Percentiles rank a stretch among this genome's conserved stretches.
phyloP scores from a whole-genome alignment of 1,139 yeast species.

The Zygotorulaspora mrakii region DNA sequence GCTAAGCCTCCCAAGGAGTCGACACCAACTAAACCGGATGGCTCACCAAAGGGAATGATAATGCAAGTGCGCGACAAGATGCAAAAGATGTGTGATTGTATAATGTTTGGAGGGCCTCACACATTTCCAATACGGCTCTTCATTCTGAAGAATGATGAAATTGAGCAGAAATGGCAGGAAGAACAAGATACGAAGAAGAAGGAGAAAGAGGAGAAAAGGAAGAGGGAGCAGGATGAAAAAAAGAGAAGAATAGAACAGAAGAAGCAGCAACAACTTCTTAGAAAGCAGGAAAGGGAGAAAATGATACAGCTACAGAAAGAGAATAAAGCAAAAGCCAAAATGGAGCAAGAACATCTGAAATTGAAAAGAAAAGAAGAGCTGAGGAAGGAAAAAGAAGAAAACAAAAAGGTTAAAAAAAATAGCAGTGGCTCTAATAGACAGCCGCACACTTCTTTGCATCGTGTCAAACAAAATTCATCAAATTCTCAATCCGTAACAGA shows the following conservation, averaged over 20 bases:
- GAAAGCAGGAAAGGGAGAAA: constrained; percentile 33
- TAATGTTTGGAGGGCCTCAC: constrained; percentile 78
- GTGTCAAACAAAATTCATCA: constrained; percentile 11
- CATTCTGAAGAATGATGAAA: constrained; percentile 70
- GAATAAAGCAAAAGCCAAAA: constrained; percentile 24
- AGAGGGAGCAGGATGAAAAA: constrained; percentile 39
- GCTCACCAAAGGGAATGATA: constrained; percentile 10
- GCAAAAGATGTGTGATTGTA: constrained; percentile 82
- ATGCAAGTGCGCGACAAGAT: constrained; percentile 67
- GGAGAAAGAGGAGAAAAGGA: constrained; percentile 39
- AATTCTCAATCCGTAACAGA: constrained; percentile 45
- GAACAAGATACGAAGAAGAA: constrained; percentile 39
- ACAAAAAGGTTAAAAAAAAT: constrained; percentile 17
- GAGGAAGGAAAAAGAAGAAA: constrained; percentile 22
- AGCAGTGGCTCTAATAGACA: too few relatives aligned
- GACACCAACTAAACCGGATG: constrained; percentile 6
- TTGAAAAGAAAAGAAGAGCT: constrained; percentile 23
- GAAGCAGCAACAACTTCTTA: constrained; percentile 29
- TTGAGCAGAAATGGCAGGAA: constrained; percentile 40
- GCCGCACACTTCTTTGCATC: constrained; percentile 9
- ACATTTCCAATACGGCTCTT: constrained; percentile 70
- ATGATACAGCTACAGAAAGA: constrained; percentile 20
- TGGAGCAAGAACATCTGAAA: constrained; percentile 23
- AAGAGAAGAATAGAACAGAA: constrained; percentile 32
- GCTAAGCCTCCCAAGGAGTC: constrained; percentile 21